These are phyloP conservation scores for Penicillium sp. DNA, from an alignment of 2,329 filamentous ascomycete species.

Conservation along the genomic window DNA sequence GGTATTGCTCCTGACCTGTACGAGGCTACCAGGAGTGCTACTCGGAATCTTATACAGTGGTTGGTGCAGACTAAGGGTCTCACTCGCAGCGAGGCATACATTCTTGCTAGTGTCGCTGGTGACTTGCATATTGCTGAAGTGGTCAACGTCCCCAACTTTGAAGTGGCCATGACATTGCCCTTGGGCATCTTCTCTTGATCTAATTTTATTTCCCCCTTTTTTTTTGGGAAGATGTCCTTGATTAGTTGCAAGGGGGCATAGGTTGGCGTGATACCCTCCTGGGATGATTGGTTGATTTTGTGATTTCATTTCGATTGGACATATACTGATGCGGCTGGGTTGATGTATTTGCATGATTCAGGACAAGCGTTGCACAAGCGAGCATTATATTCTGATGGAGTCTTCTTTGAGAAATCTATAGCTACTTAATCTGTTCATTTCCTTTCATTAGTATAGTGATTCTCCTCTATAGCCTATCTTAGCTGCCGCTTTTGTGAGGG, in stretches of 20 bases:
- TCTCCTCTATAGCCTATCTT: background rate
- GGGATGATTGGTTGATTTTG: constrained; percentile 1
- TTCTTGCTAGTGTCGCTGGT: constrained; percentile 51
- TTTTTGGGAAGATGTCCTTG: background rate
- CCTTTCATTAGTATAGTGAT: background rate
- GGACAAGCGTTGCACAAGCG: constrained; percentile 6
- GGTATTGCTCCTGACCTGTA: constrained; percentile 49
- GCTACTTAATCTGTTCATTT: background rate
- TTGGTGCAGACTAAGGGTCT: constrained; percentile 48
- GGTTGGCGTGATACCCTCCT: constrained; percentile 19
- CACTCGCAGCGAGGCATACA: constrained; percentile 50
- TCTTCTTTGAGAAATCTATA: background rate
- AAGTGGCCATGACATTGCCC: constrained; percentile 50
- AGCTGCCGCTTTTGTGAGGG: background rate
- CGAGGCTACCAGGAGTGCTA: constrained; percentile 50
- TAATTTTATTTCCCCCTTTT: constrained; percentile 41
- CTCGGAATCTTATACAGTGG: constrained; percentile 51
- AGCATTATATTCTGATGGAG: background rate
- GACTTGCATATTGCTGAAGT: constrained; percentile 53
- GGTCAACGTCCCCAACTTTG: constrained; percentile 56
- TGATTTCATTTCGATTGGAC: constrained; percentile 7
- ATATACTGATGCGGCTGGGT: constrained; percentile 5
- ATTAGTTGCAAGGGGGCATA: background rate
- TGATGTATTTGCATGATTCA: constrained; percentile 9
- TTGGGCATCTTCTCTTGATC: constrained; percentile 50